phyloP scores from a whole-genome alignment of 2,329 filamentous ascomycete species.

The Botrytis fragariae region DNA sequence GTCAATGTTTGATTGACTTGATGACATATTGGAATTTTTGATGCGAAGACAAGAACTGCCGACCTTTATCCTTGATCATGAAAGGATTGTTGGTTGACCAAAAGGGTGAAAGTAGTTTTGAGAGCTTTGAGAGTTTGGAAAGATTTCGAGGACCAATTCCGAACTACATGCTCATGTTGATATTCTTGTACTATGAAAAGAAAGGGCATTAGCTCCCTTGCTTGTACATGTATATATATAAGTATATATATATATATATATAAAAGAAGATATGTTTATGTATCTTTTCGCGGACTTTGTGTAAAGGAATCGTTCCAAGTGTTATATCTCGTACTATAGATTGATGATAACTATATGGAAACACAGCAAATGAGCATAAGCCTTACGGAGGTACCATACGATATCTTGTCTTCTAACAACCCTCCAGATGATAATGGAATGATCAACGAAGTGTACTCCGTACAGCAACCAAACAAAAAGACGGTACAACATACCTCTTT shows the following conservation, averaged over 20 bases:
- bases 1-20: slow-evolving; percentile 3
- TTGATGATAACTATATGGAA: neutral
- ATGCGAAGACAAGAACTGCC: neutral
- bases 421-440: neutral
- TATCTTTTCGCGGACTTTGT: neutral
- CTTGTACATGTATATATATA: neutral
- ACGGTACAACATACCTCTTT: slow-evolving; percentile 7
- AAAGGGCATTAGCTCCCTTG: neutral
- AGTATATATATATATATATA: neutral
- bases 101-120: neutral
- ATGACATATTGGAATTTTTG: slow-evolving; percentile 5
- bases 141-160: neutral
- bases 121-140: neutral
- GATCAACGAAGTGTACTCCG: neutral
- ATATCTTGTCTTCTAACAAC: neutral
- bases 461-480: neutral
- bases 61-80: neutral
- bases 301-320: neutral
- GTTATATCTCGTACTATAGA: neutral
- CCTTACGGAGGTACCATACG: neutral
- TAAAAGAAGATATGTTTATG: neutral
- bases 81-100: neutral
- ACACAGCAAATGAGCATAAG: neutral
- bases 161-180: slow-evolving; percentile 3
- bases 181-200: neutral